These are phyloP conservation scores for Ophiocordyceps australis DNA, from an alignment of 2,329 filamentous ascomycete genomes.

Conservation along the genomic window DNA sequence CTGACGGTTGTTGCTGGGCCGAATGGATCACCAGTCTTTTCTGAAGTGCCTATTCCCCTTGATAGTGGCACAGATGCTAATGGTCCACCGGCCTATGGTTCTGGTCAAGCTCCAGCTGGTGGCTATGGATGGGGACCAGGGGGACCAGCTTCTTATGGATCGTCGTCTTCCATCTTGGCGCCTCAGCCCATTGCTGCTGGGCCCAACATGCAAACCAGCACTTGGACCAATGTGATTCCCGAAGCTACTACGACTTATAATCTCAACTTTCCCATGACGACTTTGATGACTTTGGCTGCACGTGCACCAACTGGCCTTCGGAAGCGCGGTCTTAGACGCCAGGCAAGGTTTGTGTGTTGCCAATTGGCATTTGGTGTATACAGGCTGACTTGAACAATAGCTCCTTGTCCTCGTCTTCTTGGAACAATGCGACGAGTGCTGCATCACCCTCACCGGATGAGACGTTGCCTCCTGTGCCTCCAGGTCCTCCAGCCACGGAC, in stretches of 20 bases:
- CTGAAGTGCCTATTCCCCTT: conserved; percentile 4
- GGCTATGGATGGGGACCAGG: conserved; percentile 8
- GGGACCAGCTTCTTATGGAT: conserved; percentile 6
- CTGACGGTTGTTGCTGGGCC: conserved; percentile 8
- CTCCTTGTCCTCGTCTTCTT: conserved; percentile 4
- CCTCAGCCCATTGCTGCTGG: conserved; percentile 2
- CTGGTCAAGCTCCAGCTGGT: conserved; percentile 3
- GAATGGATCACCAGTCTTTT: conserved; percentile 5
- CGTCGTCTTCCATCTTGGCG: conserved; percentile 7
- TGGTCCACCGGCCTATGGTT: conserved; percentile 3
- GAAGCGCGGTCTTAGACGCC: conserved; percentile 10
- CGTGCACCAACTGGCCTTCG: conserved; percentile 3
- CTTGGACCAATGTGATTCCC: conserved; percentile 19
- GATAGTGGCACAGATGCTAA: conserved; percentile 4
- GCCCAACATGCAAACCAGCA: conserved; percentile 14
- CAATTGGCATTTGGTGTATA: too few species aligned
- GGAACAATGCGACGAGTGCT: conserved; percentile 13
- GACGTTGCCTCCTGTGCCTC: neutral
- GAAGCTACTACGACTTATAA: conserved; percentile 21
- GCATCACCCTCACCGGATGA: conserved; percentile 1
- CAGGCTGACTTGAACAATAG: too few species aligned
- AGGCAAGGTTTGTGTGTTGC: conserved; percentile 11
- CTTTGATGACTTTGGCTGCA: conserved; percentile 14
- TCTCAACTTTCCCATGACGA: conserved; percentile 18
- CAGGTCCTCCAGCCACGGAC: conserved; percentile 1